A percentile compares a stretch with the other conserved stretches of the same genome.
These are phyloP conservation scores for Paramecium sexaurelia DNA, from an alignment of 73 alveolate genomes.

Conservation along the genomic window DNA sequence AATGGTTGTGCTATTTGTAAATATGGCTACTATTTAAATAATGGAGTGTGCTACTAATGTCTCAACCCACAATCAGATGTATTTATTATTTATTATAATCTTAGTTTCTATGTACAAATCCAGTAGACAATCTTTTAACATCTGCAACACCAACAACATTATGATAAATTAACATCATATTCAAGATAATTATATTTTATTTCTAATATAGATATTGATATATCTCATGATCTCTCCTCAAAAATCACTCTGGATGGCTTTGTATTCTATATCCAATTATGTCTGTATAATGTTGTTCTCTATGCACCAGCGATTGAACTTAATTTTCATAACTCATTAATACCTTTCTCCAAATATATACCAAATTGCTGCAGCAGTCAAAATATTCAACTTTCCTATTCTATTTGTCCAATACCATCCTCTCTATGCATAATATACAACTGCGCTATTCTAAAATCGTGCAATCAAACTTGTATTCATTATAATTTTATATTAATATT, in stretches of 20 bases:
- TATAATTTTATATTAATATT: not conserved
- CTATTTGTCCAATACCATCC: conserved; percentile 41
- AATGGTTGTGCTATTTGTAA: conserved; percentile 32
- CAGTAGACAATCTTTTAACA: not conserved
- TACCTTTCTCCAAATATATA: conserved; percentile 8
- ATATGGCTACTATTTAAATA: conserved; percentile 24
- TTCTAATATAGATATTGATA: not conserved
- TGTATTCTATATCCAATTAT: conserved; percentile 7
- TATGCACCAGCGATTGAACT: not conserved
- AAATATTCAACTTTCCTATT: not conserved
- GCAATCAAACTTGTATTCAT: not conserved
- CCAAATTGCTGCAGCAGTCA: not conserved
- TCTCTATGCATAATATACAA: not conserved
- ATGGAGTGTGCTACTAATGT: conserved; percentile 5
- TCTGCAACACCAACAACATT: not conserved
- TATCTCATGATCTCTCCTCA: not conserved
- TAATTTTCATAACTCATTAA: not conserved
- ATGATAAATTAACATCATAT: not conserved
- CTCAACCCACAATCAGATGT: conserved; percentile 26
- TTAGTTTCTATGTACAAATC: conserved; percentile 28
- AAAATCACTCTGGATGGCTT: not conserved
- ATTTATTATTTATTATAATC: not conserved
- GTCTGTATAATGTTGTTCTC: not conserved
- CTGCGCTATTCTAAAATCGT: not conserved
- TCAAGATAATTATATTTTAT: not conserved